Evolutionary conservation across 208 protist genomes (phyloP), one percentile per base, ranked within the genome.

Genomic region (Tetramitus jugosus): DNA sequence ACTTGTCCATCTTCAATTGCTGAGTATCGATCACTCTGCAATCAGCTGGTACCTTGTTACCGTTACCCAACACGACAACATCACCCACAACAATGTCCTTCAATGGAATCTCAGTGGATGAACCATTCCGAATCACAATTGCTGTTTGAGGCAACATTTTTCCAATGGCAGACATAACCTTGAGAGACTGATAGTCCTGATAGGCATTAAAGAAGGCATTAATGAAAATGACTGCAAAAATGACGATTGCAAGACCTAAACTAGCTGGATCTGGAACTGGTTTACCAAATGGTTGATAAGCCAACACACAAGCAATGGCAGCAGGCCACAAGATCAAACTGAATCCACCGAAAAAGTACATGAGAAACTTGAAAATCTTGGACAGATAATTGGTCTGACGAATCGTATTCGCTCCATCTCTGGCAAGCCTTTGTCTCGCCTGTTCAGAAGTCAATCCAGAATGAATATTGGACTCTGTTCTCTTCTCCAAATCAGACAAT

Each of bases 61-160:
- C 84, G 76, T 93, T 88, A 81, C 93, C 91, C 43, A 86, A 61
- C n/a, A 92, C 90, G 37, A 89, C 87, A 39, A 93, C 60, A 39
- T 88, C 89, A 83, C 14, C 89, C 89, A 77, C 84, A 85, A 78
- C 90, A 4, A 79, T 17, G 6, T 45, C n/a, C 7, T 80, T 40
- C 23, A 84, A 7, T 31, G 76, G 53, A 3, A 82, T 74, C 53
- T 69, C 77, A 1, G 80, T 33, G 0, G 39, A 49, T 62, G 3
- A 26, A 52, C 62, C 75, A 43, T 77, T 42, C 60, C 84, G 68
- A 31, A 64, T 67, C 42, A 72, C 76, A 6, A 20, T 65, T 8
- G 76, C 10, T 26, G 26, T 43, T 2, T 20, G 10, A 10, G 49
- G 49, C 20, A 56, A 56, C 49, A 56, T 56, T 56, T 20, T 20